Conservation (phyloP, 1,284 basidiomycete species). For the Ustilago crameri region DNA sequence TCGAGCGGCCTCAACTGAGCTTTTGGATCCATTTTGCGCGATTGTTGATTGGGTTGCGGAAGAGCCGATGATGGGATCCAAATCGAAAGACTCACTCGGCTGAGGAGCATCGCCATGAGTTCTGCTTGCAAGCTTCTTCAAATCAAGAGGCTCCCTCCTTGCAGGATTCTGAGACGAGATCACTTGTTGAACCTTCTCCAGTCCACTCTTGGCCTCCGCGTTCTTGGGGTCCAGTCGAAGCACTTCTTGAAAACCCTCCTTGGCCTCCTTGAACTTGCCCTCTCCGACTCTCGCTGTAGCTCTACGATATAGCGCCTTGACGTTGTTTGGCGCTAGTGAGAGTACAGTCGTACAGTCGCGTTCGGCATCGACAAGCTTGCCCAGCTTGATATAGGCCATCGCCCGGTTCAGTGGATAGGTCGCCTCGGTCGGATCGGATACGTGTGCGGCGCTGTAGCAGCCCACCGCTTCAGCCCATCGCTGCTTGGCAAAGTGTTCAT, state of each 20-base stretch:
- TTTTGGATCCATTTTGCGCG: slow-evolving; percentile 2
- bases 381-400: slow-evolving; percentile 46
- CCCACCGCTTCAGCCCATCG: slow-evolving; percentile 35
- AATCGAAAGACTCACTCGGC: not conserved
- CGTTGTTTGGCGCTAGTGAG: slow-evolving; percentile 21
- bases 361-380: slow-evolving; percentile 35
- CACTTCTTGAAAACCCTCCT: slow-evolving; percentile 13
- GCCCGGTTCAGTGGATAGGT: slow-evolving; percentile 40
- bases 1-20: slow-evolving; percentile 40
- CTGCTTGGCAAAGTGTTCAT: slow-evolving; percentile 26
- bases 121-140: not conserved
- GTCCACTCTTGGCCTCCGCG: slow-evolving; percentile 20
- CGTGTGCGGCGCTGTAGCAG: slow-evolving; percentile 25
- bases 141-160: slow-evolving; percentile 12
- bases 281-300: slow-evolving; percentile 22
- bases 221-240: slow-evolving; percentile 23
- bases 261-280: slow-evolving; percentile 13
- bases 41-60: not conserved
- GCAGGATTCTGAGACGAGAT: not conserved
- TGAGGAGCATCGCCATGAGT: not conserved
- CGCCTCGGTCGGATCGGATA: slow-evolving; percentile 30
- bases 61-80: not conserved
- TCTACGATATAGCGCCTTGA: slow-evolving; percentile 37
- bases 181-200: slow-evolving; percentile 10
- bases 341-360: slow-evolving; percentile 32